Percentiles rank a stretch among this genome's conserved stretches.
phyloP scores from a whole-genome alignment of 352 stramenopile genomes.

The Globisporangium recalcitrans region DNA sequence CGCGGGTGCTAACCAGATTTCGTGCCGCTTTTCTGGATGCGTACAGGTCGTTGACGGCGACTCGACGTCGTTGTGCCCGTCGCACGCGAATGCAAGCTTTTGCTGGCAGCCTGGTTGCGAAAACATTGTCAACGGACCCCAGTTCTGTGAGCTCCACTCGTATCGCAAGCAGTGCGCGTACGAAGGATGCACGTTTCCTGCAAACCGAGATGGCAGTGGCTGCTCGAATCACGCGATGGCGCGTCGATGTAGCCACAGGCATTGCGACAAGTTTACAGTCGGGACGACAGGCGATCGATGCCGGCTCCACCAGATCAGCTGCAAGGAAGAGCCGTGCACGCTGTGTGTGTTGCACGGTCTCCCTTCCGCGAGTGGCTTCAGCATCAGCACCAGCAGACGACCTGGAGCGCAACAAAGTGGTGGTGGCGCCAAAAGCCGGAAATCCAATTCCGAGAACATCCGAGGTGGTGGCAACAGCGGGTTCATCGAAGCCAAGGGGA shows the following conservation, averaged over 20 bases:
- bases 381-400: background rate
- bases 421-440: background rate
- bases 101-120: conserved; percentile 61
- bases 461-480: conserved; percentile 7
- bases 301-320: conserved; percentile 46
- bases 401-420: background rate
- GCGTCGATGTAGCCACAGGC: conserved; percentile 43
- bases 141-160: conserved; percentile 57
- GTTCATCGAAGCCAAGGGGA: background rate
- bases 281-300: conserved; percentile 23
- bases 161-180: conserved; percentile 51
- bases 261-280: conserved; percentile 63
- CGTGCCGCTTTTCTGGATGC: conserved; percentile 45
- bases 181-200: conserved; percentile 43
- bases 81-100: conserved; percentile 45
- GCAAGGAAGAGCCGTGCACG: conserved; percentile 41
- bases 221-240: conserved; percentile 43
- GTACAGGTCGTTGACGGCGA: conserved; percentile 21
- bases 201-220: conserved; percentile 29
- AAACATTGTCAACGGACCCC: conserved; percentile 41
- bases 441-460: conserved; percentile 9
- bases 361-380: background rate
- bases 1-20: conserved; percentile 2
- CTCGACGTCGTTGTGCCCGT: conserved; percentile 34
- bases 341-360: conserved; percentile 38